These are phyloP conservation scores for Phytopythium montanum DNA, from an alignment of 352 stramenopile genomes.

Conservation along the genomic window DNA sequence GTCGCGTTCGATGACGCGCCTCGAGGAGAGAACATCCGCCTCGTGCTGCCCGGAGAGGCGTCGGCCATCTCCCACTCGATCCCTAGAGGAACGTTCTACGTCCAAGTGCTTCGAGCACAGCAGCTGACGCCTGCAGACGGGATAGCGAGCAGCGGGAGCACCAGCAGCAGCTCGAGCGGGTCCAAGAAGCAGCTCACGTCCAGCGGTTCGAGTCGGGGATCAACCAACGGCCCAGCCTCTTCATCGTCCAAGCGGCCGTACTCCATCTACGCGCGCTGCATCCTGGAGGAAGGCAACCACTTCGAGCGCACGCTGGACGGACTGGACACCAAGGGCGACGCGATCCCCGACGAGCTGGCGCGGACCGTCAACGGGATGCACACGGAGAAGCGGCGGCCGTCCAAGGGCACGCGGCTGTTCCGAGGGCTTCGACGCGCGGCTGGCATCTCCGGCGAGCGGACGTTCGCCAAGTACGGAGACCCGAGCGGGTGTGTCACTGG, in stretches of 20 bases:
- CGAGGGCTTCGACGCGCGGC: constrained; percentile 69
- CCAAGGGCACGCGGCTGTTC: constrained; percentile 64
- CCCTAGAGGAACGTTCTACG: constrained; percentile 74
- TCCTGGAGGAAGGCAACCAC: constrained; percentile 74
- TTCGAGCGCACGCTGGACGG: constrained; percentile 72
- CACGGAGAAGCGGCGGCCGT: constrained; percentile 44
- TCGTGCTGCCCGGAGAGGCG: constrained; percentile 71
- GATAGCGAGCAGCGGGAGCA: constrained; percentile 5
- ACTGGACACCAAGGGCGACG: constrained; percentile 35
- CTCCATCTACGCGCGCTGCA: constrained; percentile 69
- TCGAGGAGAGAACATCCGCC: constrained; percentile 69
- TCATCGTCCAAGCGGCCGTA: constrained; percentile 42
- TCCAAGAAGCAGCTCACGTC: neutral
- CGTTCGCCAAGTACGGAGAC: constrained; percentile 65
- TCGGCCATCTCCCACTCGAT: constrained; percentile 76
- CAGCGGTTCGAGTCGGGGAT: neutral
- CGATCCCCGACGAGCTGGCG: constrained; percentile 18
- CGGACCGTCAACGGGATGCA: constrained; percentile 12
- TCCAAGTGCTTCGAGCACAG: constrained; percentile 72
- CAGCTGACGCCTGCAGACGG: constrained; percentile 48
- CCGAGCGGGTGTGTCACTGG: constrained; percentile 71
- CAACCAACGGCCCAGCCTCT: neutral
- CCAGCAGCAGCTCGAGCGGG: constrained; percentile 6
- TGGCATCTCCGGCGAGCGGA: constrained; percentile 69
- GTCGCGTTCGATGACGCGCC: constrained; percentile 70